A percentile compares a stretch with the other conserved stretches of the same genome.
Evolutionary conservation across 1,284 basidiomycete genomes (phyloP).

Genomic region (Wolfiporia cocos): DNA sequence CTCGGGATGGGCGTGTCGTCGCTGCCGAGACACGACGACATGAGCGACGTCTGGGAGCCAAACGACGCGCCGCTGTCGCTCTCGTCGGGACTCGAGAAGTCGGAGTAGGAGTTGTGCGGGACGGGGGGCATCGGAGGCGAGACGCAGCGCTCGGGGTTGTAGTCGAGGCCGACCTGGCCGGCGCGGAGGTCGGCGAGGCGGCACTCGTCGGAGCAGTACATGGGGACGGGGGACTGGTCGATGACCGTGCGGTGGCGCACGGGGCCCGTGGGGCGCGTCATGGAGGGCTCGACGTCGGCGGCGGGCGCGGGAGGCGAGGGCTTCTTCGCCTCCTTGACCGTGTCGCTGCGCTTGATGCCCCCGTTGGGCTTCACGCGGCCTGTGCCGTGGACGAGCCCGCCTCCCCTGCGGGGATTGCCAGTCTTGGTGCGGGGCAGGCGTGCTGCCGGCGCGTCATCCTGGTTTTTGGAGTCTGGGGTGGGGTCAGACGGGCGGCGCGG

Average conservation of each 20-base stretch:
- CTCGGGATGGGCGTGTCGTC: constrained; percentile 12
- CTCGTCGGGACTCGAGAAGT: constrained; percentile 27
- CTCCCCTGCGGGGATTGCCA: constrained; percentile 34
- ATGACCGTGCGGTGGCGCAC: constrained; percentile 58
- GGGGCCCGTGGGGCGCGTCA: constrained; percentile 13
- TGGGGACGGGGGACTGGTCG: constrained; percentile 65
- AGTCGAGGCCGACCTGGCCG: constrained; percentile 38
- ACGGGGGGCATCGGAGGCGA: constrained; percentile 34
- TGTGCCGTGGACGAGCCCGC: constrained; percentile 56
- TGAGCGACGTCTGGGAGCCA: constrained; percentile 29
- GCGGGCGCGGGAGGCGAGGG: constrained; percentile 12
- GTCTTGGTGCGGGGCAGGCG: constrained; percentile 34
- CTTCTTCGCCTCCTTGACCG: constrained; percentile 24
- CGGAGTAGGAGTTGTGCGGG: constrained; percentile 32
- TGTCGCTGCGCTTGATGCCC: constrained; percentile 40
- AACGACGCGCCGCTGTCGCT: constrained; percentile 36
- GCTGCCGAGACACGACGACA: constrained; percentile 22
- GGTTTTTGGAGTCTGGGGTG: constrained; percentile 23
- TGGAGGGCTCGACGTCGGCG: constrained; percentile 8
- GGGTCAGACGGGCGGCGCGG: constrained; percentile 4
- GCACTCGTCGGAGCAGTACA: constrained; percentile 78
- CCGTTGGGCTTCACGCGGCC: constrained; percentile 51
- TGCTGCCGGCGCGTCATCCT: constrained; percentile 18
- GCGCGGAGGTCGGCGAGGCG: constrained; percentile 48
- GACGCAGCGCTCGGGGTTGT: constrained; percentile 34